A percentile compares a stretch with the other conserved stretches of the same genome.
Evolutionary conservation across 192 early-diverging fungal genomes (phyloP).

Genomic region (Coemansia sp.): DNA sequence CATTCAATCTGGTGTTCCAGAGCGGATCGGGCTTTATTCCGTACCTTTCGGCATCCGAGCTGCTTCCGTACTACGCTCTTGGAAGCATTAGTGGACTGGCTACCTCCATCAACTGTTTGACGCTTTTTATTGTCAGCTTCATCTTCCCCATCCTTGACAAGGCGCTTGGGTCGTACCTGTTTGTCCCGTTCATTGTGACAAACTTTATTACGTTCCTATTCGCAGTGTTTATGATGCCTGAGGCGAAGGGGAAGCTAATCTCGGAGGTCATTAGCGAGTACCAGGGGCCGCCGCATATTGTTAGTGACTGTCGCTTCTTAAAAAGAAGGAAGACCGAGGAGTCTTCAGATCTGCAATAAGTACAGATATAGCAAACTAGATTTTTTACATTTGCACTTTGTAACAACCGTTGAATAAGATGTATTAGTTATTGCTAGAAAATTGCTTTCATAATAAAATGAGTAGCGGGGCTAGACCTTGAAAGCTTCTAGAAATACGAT

Average conservation of each 20-base stretch:
- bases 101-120: slow-evolving; percentile 61
- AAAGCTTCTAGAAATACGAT: slow-evolving; percentile 32
- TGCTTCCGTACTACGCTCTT: slow-evolving; percentile 66
- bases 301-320: slow-evolving; percentile 3
- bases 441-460: no score
- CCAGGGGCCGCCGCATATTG: slow-evolving; percentile 36
- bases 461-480: not conserved
- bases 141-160: slow-evolving; percentile 58
- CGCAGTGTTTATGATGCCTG: slow-evolving; percentile 60
- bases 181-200: slow-evolving; percentile 59
- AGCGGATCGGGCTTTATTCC: slow-evolving; percentile 84
- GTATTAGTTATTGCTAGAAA: not conserved
- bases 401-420: not conserved
- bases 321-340: not conserved
- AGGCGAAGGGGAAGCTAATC: slow-evolving; percentile 61
- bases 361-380: no score
- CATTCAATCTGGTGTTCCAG: slow-evolving; percentile 83
- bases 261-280: slow-evolving; percentile 40
- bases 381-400: not conserved
- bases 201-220: slow-evolving; percentile 42
- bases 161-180: slow-evolving; percentile 58
- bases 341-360: no score
- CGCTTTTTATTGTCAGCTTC: slow-evolving; percentile 64
- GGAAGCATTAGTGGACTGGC: slow-evolving; percentile 65
- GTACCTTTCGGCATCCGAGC: slow-evolving; percentile 70